phyloP scores from a whole-genome alignment of 1,284 basidiomycete genomes.

The Naganishia cerealis region DNA sequence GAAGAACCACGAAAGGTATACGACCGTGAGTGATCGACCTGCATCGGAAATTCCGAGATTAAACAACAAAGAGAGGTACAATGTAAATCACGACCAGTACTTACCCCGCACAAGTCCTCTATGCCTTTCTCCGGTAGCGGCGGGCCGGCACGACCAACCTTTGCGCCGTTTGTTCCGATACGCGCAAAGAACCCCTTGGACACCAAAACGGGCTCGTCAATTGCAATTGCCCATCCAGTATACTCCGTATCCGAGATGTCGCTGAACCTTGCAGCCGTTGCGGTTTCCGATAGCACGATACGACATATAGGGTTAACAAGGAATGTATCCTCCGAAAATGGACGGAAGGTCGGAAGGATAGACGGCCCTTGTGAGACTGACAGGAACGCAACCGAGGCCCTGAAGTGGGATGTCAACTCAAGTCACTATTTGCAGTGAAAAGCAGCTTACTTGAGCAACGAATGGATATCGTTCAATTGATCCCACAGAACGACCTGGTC shows the following conservation, averaged over 20 bases:
- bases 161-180: background rate
- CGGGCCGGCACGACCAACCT: background rate
- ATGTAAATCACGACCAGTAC: background rate
- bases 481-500: slow-evolving; percentile 15
- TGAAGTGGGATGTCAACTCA: background rate
- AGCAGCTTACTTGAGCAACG: slow-evolving; percentile 9
- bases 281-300: slow-evolving; percentile 12
- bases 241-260: background rate
- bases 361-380: background rate
- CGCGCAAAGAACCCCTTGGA: slow-evolving; percentile 4
- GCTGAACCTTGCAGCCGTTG: background rate
- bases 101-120: slow-evolving; percentile 11
- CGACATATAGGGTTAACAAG: slow-evolving; percentile 14
- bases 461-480: slow-evolving; percentile 14
- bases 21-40: slow-evolving; percentile 8
- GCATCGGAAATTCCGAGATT: background rate
- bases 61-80: background rate
- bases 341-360: slow-evolving; percentile 10
- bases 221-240: slow-evolving; percentile 8
- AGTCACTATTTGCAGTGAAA: background rate
- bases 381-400: background rate
- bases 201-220: slow-evolving; percentile 16
- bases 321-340: slow-evolving; percentile 10
- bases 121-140: background rate
- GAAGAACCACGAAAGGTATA: slow-evolving; percentile 12